Conservation (phyloP, 2,329 filamentous ascomycete species). For the Stagonosporopsis vannaccii region DNA sequence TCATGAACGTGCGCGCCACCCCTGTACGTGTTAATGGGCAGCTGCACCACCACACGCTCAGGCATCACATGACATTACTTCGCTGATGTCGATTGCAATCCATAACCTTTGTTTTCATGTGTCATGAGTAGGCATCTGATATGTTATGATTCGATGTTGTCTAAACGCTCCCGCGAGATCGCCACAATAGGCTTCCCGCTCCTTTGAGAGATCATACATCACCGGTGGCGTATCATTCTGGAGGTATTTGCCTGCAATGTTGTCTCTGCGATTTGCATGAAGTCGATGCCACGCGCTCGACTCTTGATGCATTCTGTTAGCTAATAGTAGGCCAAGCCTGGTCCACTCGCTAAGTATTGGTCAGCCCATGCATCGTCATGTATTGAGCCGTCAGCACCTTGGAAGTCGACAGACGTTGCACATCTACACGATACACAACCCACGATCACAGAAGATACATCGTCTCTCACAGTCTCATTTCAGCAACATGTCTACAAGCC, state of each 20-base stretch:
- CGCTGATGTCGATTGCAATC: too few relatives aligned
- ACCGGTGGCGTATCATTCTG: neutral
- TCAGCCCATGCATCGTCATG: conserved; percentile 4
- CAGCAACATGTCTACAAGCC: conserved; percentile 21
- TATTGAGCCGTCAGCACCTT: neutral
- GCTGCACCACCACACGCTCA: conserved; percentile 15
- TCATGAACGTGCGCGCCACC: conserved; percentile 33
- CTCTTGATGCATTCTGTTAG: conserved; percentile 1
- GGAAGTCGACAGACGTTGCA: neutral
- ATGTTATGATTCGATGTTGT: neutral
- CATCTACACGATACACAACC: neutral
- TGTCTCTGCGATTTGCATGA: neutral
- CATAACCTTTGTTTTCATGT: neutral
- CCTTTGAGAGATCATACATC: neutral
- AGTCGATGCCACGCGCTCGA: neutral
- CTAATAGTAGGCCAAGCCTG: conserved; percentile 10
- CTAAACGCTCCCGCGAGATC: neutral
- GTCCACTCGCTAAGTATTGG: conserved; percentile 10
- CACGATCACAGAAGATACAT: neutral
- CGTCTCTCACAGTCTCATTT: neutral
- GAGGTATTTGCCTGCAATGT: too few relatives aligned
- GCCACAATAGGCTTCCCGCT: too few relatives aligned
- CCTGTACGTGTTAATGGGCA: conserved; percentile 34
- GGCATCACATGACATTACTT: neutral
- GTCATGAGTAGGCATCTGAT: neutral